Evolutionary conservation across 352 stramenopile species (phyloP).

Genomic region (Globisporangium nagaii): DNA sequence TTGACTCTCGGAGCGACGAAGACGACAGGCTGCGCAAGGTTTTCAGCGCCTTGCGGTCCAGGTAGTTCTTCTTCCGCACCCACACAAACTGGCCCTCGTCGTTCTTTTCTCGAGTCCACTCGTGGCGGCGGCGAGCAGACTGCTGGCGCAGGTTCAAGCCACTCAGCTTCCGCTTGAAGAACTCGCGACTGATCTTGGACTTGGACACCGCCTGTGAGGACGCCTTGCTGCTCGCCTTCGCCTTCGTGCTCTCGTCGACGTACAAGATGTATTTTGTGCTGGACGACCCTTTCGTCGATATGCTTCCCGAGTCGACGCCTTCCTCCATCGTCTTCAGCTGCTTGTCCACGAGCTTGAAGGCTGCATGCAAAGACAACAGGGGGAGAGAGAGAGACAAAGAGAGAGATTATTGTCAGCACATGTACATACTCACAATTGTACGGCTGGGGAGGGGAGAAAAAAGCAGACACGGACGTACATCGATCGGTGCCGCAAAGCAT

Average conservation of each 20-base stretch:
- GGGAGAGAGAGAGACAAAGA: background rate
- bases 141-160: slow-evolving; percentile 75
- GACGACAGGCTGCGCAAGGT: slow-evolving; percentile 54
- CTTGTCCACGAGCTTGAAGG: slow-evolving; percentile 70
- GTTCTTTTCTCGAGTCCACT: slow-evolving; percentile 78
- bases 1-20: slow-evolving; percentile 60
- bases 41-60: slow-evolving; percentile 71
- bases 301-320: slow-evolving; percentile 22
- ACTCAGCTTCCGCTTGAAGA: slow-evolving; percentile 77
- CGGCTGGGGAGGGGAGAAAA: background rate
- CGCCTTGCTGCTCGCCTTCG: slow-evolving; percentile 15
- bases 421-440: too few species aligned
- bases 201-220: slow-evolving; percentile 22
- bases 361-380: slow-evolving; percentile 8
- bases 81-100: slow-evolving; percentile 77
- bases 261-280: slow-evolving; percentile 69
- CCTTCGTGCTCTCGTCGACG: slow-evolving; percentile 54
- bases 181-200: slow-evolving; percentile 49
- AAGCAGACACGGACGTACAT: slow-evolving; percentile 20
- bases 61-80: slow-evolving; percentile 70
- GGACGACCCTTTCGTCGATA: slow-evolving; percentile 26
- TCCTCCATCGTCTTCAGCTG: slow-evolving; percentile 23
- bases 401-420: background rate
- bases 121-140: slow-evolving; percentile 73
- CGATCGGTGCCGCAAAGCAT: slow-evolving; percentile 87